Percentiles rank a stretch among this genome's conserved stretches.
Conservation (phyloP, 2,329 filamentous ascomycete species). For the Bipolaris bicolor region DNA sequence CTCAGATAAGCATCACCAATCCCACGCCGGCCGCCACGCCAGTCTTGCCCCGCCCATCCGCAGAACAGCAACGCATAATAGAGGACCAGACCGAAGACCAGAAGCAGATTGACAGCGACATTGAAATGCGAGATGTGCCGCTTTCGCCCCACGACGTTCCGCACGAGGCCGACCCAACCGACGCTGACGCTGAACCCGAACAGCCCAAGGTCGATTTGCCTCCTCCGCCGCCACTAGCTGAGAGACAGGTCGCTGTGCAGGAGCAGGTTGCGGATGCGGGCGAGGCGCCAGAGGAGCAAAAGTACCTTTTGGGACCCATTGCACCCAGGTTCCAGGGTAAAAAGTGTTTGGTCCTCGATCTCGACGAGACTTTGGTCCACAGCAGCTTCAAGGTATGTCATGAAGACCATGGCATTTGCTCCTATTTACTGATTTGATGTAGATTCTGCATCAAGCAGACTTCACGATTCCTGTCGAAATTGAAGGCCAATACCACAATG, state of each 20-base stretch:
- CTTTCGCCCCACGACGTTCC: slow-evolving; percentile 59
- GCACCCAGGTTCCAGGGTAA: slow-evolving; percentile 79
- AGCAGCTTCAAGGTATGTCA: slow-evolving; percentile 91
- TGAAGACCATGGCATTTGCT: background rate
- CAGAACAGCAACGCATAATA: slow-evolving; percentile 52
- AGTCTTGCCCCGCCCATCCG: slow-evolving; percentile 42
- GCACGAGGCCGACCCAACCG: slow-evolving; percentile 40
- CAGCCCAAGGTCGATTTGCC: slow-evolving; percentile 57
- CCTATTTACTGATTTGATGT: slow-evolving; percentile 23
- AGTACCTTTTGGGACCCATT: slow-evolving; percentile 81
- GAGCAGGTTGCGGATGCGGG: slow-evolving; percentile 51
- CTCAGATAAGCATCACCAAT: slow-evolving; percentile 52
- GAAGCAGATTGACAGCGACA: slow-evolving; percentile 58
- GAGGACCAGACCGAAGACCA: slow-evolving; percentile 58
- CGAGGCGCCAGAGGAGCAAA: slow-evolving; percentile 58
- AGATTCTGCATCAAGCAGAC: slow-evolving; percentile 97
- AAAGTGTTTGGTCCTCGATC: slow-evolving; percentile 92
- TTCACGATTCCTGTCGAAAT: slow-evolving; percentile 99
- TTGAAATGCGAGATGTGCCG: slow-evolving; percentile 69
- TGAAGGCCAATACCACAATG: slow-evolving; percentile 98
- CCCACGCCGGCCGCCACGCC: slow-evolving; percentile 54
- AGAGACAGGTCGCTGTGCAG: slow-evolving; percentile 51
- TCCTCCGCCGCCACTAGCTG: slow-evolving; percentile 61
- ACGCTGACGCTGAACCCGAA: slow-evolving; percentile 31
- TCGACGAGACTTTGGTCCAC: slow-evolving; percentile 96